Base-by-base conservation (phyloP, 2,329 filamentous ascomycete genomes). In the Aspergillus sp. region DNA sequence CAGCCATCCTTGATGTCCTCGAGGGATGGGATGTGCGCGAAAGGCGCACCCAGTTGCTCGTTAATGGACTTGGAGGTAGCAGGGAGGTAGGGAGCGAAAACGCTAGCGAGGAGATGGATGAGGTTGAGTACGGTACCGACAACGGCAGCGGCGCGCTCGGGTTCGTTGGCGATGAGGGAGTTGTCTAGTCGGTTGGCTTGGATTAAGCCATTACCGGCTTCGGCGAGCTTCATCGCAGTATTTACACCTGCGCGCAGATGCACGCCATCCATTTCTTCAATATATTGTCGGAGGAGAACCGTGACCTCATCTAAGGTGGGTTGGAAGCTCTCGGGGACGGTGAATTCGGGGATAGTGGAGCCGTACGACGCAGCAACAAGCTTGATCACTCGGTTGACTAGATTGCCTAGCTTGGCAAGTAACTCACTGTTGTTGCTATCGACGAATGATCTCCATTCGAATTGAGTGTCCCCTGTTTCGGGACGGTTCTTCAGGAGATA, bases 351-450 rank as follows among this genome's bases (percentile, higher is more conserved):
- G n/a, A 75, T 68, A 37, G 68, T 64, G 5, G 87, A 61, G 87
- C 86, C 85, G 72, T 90, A 89, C 21, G 67, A 88, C 82, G 75
- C 91, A 87, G 73, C 88, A 12, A 73, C 83, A 71, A 91, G 89
- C 77, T 91, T 91, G 76, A 91, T 80, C 27, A 90, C 81, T 55
- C 88, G 83, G 75, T 90, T 89, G 71, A 89, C 87, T 66, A 91
- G 85, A 74, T 92, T 91, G 17, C 82, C 86, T 57, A 89, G 81
- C 65, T 90, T 90, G 63, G 87, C 82, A 31, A 90, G 80, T n/a
- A 97, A 83, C 71, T 95, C 90, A 69, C 89, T 92, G 80, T 97
- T 96, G 82, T 96, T 96, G 65, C 85, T 82, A 37, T 87, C 83
- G 61, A 95, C 89, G 76, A 96, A 96, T 46, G 88, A 84, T 57